phyloP scores from a whole-genome alignment of 2,329 filamentous ascomycete species.

The Chaetomium globosum region DNA sequence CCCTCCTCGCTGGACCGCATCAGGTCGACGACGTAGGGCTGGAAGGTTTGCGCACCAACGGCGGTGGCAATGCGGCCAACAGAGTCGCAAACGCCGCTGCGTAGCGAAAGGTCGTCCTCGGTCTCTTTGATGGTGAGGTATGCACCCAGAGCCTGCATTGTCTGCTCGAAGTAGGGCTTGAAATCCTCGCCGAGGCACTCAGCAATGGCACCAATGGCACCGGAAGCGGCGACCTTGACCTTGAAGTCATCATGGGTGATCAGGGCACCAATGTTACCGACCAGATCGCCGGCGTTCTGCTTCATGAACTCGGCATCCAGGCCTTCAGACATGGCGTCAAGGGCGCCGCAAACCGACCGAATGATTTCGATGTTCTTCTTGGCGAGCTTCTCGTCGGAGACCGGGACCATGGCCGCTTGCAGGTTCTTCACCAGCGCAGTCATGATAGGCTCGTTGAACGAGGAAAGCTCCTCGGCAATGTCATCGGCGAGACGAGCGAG shows the following conservation, averaged over 20 bases:
- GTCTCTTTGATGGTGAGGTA: constrained; percentile 85
- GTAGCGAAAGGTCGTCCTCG: constrained; percentile 85
- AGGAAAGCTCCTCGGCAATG: constrained; percentile 83
- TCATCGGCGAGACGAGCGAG: constrained; percentile 91
- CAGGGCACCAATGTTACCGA: constrained; percentile 81
- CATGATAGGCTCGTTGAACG: constrained; percentile 83
- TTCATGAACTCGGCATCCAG: constrained; percentile 79
- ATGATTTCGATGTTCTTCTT: constrained; percentile 84
- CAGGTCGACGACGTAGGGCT: constrained; percentile 85
- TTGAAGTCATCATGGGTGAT: constrained; percentile 83
- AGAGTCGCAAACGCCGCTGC: constrained; percentile 86
- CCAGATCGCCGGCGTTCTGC: constrained; percentile 78
- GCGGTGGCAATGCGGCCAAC: constrained; percentile 91
- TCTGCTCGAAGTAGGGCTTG: constrained; percentile 85
- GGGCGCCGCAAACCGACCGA: constrained; percentile 83
- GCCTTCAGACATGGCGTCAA: constrained; percentile 88
- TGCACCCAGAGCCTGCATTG: constrained; percentile 84
- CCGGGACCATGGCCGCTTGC: constrained; percentile 72
- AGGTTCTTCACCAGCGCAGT: constrained; percentile 85
- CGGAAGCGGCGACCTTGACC: constrained; percentile 86
- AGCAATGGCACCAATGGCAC: constrained; percentile 88
- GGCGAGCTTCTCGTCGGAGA: constrained; percentile 62
- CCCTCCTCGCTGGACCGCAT: constrained; percentile 94
- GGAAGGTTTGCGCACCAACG: constrained; percentile 82
- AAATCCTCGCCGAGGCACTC: constrained; percentile 81